These are phyloP conservation scores for Neophaeococcomyces aloes DNA, from an alignment of 2,329 filamentous ascomycete species.

Conservation along the genomic window DNA sequence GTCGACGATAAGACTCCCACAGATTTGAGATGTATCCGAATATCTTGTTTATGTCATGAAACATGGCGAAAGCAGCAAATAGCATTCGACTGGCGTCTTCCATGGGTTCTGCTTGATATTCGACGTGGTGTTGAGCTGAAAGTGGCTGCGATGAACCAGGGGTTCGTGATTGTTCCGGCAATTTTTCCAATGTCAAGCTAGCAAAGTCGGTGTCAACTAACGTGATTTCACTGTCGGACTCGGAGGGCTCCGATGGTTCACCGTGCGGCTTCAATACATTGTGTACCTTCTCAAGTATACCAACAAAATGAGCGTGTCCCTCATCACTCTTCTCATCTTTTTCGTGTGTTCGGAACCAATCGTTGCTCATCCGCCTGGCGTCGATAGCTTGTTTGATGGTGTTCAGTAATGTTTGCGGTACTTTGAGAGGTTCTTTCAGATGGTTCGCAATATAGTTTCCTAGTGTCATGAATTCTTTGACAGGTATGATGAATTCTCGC, in stretches of 20 bases:
- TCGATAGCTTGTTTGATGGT: not conserved
- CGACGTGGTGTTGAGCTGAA: conserved; percentile 9
- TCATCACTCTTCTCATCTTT: conserved; percentile 3
- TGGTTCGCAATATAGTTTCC: not conserved
- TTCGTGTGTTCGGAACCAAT: conserved; percentile 1
- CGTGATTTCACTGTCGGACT: not conserved
- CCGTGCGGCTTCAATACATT: conserved; percentile 7
- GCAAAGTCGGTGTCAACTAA: not conserved
- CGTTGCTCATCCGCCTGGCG: not conserved
- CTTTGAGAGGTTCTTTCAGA: not conserved
- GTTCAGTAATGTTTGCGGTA: not conserved
- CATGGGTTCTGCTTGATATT: conserved; percentile 30
- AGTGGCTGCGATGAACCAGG: not conserved
- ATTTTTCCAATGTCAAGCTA: conserved; percentile 22
- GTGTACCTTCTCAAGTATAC: conserved; percentile 10
- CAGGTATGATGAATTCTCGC: not conserved
- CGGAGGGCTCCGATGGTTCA: conserved; percentile 30
- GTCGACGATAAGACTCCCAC: conserved; percentile 20
- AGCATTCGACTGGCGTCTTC: conserved; percentile 14
- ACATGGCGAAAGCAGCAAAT: conserved; percentile 18
- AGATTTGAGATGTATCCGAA: conserved; percentile 15
- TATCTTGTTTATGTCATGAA: conserved; percentile 20
- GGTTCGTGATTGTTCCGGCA: conserved; percentile 25
- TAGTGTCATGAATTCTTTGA: not conserved
- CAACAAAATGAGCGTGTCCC: conserved; percentile 11